These are phyloP conservation scores for Teunomyces pallodes DNA, from an alignment of 805 yeast species.

Conservation along the genomic window DNA sequence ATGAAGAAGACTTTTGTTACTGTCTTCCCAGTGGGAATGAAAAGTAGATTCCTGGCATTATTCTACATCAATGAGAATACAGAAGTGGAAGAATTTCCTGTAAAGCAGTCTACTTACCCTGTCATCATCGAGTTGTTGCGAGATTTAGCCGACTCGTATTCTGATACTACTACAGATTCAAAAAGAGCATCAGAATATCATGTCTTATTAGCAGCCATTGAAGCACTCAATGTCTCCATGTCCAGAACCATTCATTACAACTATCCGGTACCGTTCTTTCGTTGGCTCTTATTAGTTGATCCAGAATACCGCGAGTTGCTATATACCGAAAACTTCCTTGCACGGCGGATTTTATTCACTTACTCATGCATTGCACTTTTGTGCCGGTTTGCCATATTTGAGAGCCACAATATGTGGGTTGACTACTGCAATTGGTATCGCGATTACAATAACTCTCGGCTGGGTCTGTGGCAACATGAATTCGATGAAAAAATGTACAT, in stretches of 20 bases:
- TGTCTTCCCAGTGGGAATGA: not conserved
- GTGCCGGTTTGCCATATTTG: constrained; percentile 20
- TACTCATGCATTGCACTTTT: constrained; percentile 19
- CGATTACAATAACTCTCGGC: constrained; percentile 8
- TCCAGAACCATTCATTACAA: constrained; percentile 12
- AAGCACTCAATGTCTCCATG: constrained; percentile 13
- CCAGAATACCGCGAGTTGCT: constrained; percentile 17
- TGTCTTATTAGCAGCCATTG: constrained; percentile 7
- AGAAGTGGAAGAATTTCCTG: not conserved
- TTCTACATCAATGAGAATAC: not conserved
- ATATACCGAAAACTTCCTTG: constrained; percentile 20
- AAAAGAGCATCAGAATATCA: not conserved
- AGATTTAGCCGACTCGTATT: constrained; percentile 2
- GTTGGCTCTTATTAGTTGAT: constrained; percentile 21
- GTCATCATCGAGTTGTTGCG: constrained; percentile 6
- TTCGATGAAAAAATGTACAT: constrained; percentile 12
- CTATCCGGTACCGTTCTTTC: constrained; percentile 32
- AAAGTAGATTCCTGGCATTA: constrained; percentile 3
- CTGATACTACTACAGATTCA: not conserved
- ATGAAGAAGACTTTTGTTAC: constrained; percentile 8
- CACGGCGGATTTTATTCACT: constrained; percentile 22
- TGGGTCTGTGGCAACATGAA: constrained; percentile 12
- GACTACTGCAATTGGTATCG: constrained; percentile 22
- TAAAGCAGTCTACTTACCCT: constrained; percentile 6
- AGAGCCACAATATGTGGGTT: constrained; percentile 26